Percentiles rank a stretch among this genome's conserved stretches.
These are phyloP conservation scores for Ceriops tagal DNA, from an alignment of 345 rosid species.

Conservation along the genomic window DNA sequence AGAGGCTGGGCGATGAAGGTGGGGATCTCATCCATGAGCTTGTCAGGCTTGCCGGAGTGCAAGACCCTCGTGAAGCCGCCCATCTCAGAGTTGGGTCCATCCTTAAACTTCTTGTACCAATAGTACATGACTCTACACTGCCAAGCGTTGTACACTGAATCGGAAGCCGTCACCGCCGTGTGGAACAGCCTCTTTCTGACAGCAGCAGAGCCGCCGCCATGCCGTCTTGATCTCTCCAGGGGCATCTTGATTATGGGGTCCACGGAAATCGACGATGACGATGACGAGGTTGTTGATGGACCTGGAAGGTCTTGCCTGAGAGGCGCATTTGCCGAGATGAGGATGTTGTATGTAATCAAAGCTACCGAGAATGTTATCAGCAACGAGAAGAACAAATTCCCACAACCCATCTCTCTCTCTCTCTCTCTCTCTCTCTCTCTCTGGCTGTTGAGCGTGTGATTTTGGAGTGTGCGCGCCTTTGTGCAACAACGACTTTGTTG, in stretches of 20 bases:
- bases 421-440: background rate
- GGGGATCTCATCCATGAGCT: constrained; percentile 92
- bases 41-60: constrained; percentile 84
- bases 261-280: constrained; percentile 24
- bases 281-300: constrained; percentile 31
- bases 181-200: constrained; percentile 61
- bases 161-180: constrained; percentile 97
- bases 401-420: constrained; percentile 56
- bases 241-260: constrained; percentile 86
- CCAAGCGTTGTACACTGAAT: constrained; percentile 94
- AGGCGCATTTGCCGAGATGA: constrained; percentile 91
- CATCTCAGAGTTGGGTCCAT: constrained; percentile 72
- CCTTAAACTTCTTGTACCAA: constrained; percentile 75
- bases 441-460: background rate
- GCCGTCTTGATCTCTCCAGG: constrained; percentile 40
- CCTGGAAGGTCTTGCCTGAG: constrained; percentile 80
- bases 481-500: no score
- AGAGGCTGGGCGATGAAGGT: constrained; percentile 91
- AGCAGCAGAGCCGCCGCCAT: constrained; percentile 8
- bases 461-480: no score
- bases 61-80: constrained; percentile 96
- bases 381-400: constrained; percentile 62
- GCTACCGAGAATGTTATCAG: constrained; percentile 75
- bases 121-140: constrained; percentile 97
- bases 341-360: constrained; percentile 90